Evolutionary conservation across 352 stramenopile species (phyloP), one percentile per base, ranked within the genome.

Genomic region (Pythium plurisporium): DNA sequence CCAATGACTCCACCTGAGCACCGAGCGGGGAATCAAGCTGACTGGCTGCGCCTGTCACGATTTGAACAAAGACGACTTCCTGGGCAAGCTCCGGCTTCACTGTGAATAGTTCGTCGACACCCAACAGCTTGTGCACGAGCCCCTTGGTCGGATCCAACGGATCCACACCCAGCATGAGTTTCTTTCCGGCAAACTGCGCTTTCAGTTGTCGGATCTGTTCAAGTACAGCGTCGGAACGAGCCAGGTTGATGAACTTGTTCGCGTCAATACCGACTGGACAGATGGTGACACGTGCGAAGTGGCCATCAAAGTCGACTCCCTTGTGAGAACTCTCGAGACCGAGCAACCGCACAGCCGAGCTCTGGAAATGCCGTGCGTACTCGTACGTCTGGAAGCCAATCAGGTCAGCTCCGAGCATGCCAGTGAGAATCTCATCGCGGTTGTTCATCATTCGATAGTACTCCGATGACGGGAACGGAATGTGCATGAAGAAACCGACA

Each of bases 31-130:
- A 83, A 40, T 85, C 72, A 23, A 73, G 74, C 5, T 76, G 66
- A 3, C 65, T 65, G 5, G 62, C 58, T 6, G 75, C 64, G 29
- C 76, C 76, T 7, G 79, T 89, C 5, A 90, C 82, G 49, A 99
- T 97, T 67, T 98, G 94, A 30, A 99, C 70, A 41, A 99, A 86
- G 5, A 97, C 92, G 25, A 98, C 89, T 59, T 98, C 95, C 23
- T 94, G 91, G 6, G 89, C 82, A 57, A 96, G 94, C 47, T 98
- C 84, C 0, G 89, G 89, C 40, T 93, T 82, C 26, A 79, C 58
- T 20, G 77, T 92, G 20, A 97, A 91, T 23, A 96, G 69, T 31
- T 96, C 79, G 48, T 97, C 89, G 5, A 97, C 74, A 1, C 85
- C 89, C 10, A 96, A 56, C n/a, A 97, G 66, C 54, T 96, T 96